Conservation (phyloP, 805 yeast species). For the Cyberlindnera samutprakarnensis region DNA sequence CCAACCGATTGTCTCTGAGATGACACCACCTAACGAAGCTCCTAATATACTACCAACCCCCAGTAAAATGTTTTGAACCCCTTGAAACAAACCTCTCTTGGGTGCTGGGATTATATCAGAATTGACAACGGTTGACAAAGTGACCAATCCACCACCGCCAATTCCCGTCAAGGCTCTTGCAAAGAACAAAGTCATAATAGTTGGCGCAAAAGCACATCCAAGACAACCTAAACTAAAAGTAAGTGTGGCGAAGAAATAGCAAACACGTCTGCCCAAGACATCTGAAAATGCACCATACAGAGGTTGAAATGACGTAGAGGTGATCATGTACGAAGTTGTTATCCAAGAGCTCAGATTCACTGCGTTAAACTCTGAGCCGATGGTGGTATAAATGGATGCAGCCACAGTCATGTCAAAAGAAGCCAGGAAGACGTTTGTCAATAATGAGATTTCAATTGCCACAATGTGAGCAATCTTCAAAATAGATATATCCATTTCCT, state of each 20-base stretch:
- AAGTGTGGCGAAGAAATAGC: constrained; percentile 28
- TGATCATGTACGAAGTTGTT: constrained; percentile 33
- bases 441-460: constrained; percentile 27
- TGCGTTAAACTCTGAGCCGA: constrained; percentile 34
- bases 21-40: constrained; percentile 31
- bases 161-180: constrained; percentile 33
- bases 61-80: constrained; percentile 29
- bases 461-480: constrained; percentile 19
- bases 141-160: constrained; percentile 35
- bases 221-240: constrained; percentile 29
- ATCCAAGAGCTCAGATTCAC: constrained; percentile 33
- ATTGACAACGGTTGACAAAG: constrained; percentile 31
- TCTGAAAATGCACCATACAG: constrained; percentile 34
- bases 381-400: constrained; percentile 39
- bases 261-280: constrained; percentile 28
- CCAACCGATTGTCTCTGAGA: constrained; percentile 32
- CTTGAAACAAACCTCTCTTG: constrained; percentile 34
- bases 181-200: constrained; percentile 23
- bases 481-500: constrained; percentile 5
- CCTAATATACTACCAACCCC: constrained; percentile 32
- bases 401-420: constrained; percentile 43
- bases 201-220: constrained; percentile 27
- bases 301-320: constrained; percentile 36
- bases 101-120: constrained; percentile 30
- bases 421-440: constrained; percentile 34